Evolutionary conservation across 164 flowering plant species (phyloP).

Genomic region (Umbellularia californica): DNA sequence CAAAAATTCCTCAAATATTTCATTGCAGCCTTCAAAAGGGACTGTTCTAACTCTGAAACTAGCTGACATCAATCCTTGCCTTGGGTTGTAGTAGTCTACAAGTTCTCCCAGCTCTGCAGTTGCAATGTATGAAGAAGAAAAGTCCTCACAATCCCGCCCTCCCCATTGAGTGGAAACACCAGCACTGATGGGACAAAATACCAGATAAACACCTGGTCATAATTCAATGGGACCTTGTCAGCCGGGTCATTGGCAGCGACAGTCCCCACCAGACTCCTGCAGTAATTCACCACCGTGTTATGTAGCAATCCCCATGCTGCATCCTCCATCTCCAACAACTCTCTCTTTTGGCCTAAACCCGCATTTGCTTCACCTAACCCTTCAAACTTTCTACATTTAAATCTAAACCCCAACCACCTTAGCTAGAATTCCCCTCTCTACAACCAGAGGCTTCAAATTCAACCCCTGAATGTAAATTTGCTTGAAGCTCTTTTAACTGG

Average conservation of each 20-base stretch:
- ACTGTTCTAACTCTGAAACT: constrained; percentile 86
- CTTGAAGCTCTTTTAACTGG: constrained; percentile 50
- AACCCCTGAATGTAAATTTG: constrained; percentile 56
- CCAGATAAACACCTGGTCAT: constrained; percentile 89
- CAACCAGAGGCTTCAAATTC: constrained; percentile 52
- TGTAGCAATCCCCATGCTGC: constrained; percentile 80
- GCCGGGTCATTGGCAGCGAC: constrained; percentile 81
- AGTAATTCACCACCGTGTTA: constrained; percentile 60
- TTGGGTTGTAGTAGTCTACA: constrained; percentile 88
- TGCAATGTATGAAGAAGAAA: constrained; percentile 91
- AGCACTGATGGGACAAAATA: constrained; percentile 91
- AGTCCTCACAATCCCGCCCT: constrained; percentile 80
- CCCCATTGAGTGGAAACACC: constrained; percentile 87
- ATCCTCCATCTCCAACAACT: constrained; percentile 54
- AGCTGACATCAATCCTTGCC: constrained; percentile 94
- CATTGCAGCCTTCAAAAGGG: constrained; percentile 57
- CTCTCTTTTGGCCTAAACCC: constrained; percentile 23
- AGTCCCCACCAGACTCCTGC: constrained; percentile 84
- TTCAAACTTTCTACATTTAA: constrained; percentile 16
- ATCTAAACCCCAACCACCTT: not conserved
- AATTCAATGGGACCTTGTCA: constrained; percentile 62
- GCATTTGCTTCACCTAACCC: not conserved
- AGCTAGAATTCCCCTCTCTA: constrained; percentile 17
- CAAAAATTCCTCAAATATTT: constrained; percentile 60
- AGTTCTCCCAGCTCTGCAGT: constrained; percentile 96